A percentile compares a stretch with the other conserved stretches of the same genome.
phyloP scores from a whole-genome alignment of 164 flowering plant species.

The Cinnamomum chago region DNA sequence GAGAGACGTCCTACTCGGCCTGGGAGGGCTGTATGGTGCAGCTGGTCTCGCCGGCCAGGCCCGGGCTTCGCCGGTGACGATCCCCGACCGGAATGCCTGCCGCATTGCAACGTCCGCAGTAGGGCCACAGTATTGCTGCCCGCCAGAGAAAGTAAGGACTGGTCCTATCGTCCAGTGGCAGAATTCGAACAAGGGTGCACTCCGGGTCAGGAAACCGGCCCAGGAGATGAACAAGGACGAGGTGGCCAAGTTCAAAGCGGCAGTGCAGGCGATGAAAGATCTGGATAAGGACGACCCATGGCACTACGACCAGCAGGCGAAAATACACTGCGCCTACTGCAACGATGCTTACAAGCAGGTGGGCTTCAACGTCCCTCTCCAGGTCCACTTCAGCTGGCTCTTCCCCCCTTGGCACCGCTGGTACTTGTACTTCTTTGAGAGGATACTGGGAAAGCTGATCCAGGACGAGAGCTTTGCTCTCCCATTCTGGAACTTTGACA shows the following conservation, averaged over 20 bases:
- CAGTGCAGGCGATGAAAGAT: not conserved
- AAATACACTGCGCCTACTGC: constrained; percentile 9
- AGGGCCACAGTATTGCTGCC: not conserved
- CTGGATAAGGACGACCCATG: not conserved
- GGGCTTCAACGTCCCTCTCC: not conserved
- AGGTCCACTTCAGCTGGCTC: constrained; percentile 1
- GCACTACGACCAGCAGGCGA: constrained; percentile 4
- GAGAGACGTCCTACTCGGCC: constrained; percentile 9
- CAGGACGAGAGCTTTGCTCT: constrained; percentile 1
- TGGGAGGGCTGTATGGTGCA: constrained; percentile 8
- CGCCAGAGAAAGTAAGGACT: not conserved
- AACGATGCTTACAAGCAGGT: not conserved
- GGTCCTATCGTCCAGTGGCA: not conserved
- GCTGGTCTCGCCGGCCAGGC: not conserved
- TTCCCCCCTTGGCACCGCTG: constrained; percentile 6
- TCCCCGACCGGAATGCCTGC: not conserved
- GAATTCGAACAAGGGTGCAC: not conserved
- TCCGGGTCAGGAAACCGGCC: constrained; percentile 4
- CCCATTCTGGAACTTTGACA: constrained; percentile 3
- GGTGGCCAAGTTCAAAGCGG: not conserved
- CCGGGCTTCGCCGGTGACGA: not conserved
- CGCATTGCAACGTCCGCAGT: not conserved
- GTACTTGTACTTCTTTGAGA: constrained; percentile 4
- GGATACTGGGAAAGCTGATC: constrained; percentile 5
- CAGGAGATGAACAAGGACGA: not conserved